Conservation (phyloP, 768 basidiomycete genomes). For the Panaeolus papilionaceus region DNA sequence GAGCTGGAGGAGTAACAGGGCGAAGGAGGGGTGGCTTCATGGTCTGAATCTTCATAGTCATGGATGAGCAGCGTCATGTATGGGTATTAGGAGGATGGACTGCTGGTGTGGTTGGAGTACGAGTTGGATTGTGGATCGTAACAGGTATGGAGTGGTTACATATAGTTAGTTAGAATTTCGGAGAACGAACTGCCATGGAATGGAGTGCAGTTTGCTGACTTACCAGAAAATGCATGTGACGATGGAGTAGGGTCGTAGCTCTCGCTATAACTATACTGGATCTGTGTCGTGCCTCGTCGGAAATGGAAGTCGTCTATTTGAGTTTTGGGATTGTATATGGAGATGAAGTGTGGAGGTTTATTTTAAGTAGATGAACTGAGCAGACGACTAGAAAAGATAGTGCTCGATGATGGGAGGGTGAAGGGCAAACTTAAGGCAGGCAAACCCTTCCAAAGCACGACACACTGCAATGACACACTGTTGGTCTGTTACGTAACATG, state of each 20-base stretch:
- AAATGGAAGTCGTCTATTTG: constrained; percentile 3
- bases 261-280: constrained; percentile 5
- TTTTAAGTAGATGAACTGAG: neutral
- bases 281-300: constrained; percentile 1
- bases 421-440: constrained; percentile 1
- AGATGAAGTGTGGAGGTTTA: neutral
- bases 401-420: neutral
- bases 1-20: neutral
- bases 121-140: neutral
- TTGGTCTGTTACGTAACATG: constrained; percentile 12
- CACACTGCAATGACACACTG: neutral
- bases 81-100: neutral
- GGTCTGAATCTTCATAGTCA: constrained; percentile 1
- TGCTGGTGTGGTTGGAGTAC: neutral
- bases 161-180: neutral
- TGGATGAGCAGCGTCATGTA: constrained; percentile 7
- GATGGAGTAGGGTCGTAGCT: constrained; percentile 13
- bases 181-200: neutral
- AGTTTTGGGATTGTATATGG: neutral
- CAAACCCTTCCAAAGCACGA: neutral
- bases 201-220: constrained; percentile 1
- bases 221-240: constrained; percentile 14
- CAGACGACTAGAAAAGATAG: neutral
- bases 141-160: neutral
- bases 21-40: neutral